Conservation (phyloP, 139 green algal genomes). For the Coccomyxa sp. region DNA sequence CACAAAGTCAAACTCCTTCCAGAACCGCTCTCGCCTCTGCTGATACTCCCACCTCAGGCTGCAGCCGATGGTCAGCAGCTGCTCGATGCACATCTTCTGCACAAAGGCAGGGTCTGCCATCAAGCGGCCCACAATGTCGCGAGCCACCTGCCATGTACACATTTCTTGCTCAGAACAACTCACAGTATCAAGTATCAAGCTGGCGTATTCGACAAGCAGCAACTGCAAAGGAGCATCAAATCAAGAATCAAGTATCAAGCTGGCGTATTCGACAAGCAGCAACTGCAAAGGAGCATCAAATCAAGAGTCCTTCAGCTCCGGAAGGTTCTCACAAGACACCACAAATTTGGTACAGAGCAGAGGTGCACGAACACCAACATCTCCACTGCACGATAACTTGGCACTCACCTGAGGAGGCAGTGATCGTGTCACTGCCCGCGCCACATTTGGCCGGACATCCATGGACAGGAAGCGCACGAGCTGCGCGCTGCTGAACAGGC, state of each 20-base stretch:
- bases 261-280: neutral
- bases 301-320: neutral
- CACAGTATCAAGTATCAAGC: no score
- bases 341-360: no score
- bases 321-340: no score
- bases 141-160: constrained; percentile 45
- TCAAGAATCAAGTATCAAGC: neutral
- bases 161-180: neutral
- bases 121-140: constrained; percentile 87
- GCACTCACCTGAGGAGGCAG: constrained; percentile 61
- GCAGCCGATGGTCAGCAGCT: constrained; percentile 61
- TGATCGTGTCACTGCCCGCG: constrained; percentile 72
- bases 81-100: constrained; percentile 90
- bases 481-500: constrained; percentile 86
- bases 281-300: neutral
- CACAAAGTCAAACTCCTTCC: constrained; percentile 85
- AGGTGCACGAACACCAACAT: no score
- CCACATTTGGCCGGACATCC: constrained; percentile 84
- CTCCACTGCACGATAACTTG: neutral
- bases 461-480: constrained; percentile 90
- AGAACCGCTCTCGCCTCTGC: constrained; percentile 58
- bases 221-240: neutral
- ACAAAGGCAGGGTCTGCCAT: constrained; percentile 97
- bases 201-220: neutral
- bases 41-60: constrained; percentile 78